phyloP scores from a whole-genome alignment of 106 monocot species.

The Dendrobium nobile region DNA sequence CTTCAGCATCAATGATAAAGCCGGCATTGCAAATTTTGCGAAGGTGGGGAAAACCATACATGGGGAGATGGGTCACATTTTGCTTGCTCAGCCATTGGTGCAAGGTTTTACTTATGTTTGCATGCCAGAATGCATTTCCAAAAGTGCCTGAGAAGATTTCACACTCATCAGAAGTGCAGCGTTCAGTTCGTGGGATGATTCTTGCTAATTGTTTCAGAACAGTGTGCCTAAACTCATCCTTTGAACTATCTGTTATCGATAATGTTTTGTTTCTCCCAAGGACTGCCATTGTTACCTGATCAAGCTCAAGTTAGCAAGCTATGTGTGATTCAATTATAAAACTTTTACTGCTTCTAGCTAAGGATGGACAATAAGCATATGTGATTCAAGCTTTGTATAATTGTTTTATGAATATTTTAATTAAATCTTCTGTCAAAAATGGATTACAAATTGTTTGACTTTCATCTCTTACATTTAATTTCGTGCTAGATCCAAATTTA shows the following conservation, averaged over 20 bases:
- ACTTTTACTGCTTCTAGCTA: not conserved
- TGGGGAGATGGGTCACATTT: conserved; percentile 17
- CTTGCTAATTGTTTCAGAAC: conserved; percentile 16
- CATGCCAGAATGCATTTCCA: conserved; percentile 34
- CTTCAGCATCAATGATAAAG: conserved; percentile 17
- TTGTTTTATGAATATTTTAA: no score
- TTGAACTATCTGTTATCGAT: conserved; percentile 14
- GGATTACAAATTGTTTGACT: no score
- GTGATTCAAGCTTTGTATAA: not conserved
- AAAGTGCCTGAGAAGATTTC: conserved; percentile 33
- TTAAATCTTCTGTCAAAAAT: no score
- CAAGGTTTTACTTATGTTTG: conserved; percentile 12
- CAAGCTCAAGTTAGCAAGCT: not conserved
- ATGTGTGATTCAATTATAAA: not conserved
- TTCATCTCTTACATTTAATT: no score
- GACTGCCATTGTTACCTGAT: conserved; percentile 25
- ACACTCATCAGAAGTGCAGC: conserved; percentile 17
- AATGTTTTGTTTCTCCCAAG: conserved; percentile 21
- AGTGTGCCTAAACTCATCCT: conserved; percentile 15
- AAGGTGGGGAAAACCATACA: conserved; percentile 30
- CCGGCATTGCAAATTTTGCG: conserved; percentile 25
- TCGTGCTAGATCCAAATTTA: no score
- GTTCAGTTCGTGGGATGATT: conserved; percentile 18
- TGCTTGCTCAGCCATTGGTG: conserved; percentile 27
- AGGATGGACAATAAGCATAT: not conserved